Evolutionary conservation across 2,329 filamentous ascomycete species (phyloP), one percentile per base, ranked within the genome.

Genomic region (Tolypocladium nubicola): DNA sequence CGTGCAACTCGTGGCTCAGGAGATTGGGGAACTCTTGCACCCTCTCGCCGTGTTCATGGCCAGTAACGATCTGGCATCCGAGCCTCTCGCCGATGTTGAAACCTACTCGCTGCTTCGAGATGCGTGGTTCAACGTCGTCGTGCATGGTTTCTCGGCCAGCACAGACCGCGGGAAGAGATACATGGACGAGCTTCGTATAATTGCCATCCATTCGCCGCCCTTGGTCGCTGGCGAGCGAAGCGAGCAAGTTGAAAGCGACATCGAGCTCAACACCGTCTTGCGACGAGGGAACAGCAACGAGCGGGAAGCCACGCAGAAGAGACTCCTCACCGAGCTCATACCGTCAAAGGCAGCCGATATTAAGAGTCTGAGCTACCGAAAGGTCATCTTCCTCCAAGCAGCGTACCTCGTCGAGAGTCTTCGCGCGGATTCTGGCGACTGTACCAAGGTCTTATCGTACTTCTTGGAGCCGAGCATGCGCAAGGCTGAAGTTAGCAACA

Each of bases 121-220:
- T 76, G 90, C 90, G 6, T 99, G 94, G 94, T 97, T 97, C 75
- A 99, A 99, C 66, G 90, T 97, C 61, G 89, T 92, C 26, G 88
- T 96, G 0, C 94, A 99, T 70, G 94, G 92, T 5, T 96, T 97
- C 68, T 87, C 86, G 11, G 79, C 87, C 13, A 81, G 82, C 19
- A 93, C 90, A 0, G 81, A 86, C 19, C 82, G 88, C 56, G 89
- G 87, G 21, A 87, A 86, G 68, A 82, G 83, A 62, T 84, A 95
- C 65, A 73, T 85, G 54, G 81, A 87, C 58, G 91, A 97, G 67
- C 79, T 99, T 23, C 85, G 89, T 30, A 79, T 89, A 40, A 86
- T 99, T 68, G 93, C 95, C 1, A 84, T 90, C 55, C 86, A 96
- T 71, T 96, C 92, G 14, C 86, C 89, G 35, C 89, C 94, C 0